A percentile compares a stretch with the other conserved stretches of the same genome.
phyloP scores from a whole-genome alignment of 2,329 filamentous ascomycete species.

The Fusarium mangiferae region DNA sequence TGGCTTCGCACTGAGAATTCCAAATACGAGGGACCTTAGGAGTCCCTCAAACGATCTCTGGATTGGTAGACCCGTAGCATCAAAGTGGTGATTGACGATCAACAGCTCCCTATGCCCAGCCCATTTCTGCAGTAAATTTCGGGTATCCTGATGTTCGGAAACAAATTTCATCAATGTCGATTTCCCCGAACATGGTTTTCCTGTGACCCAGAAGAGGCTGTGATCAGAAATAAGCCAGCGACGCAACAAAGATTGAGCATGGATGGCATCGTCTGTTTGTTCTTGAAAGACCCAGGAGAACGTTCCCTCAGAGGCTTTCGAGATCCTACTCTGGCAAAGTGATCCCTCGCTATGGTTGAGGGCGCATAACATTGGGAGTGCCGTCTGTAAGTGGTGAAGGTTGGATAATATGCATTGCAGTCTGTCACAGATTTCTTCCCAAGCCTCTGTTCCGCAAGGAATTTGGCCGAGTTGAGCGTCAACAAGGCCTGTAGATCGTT shows the following conservation, averaged over 20 bases:
- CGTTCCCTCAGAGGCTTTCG: not conserved
- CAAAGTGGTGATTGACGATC: conserved; percentile 4
- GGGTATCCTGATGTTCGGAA: not conserved
- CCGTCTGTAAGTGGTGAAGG: not conserved
- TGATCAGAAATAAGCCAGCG: not conserved
- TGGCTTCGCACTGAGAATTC: conserved; percentile 13
- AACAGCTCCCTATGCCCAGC: not conserved
- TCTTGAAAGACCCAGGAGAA: not conserved
- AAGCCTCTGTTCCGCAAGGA: not conserved
- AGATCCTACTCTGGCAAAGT: not conserved
- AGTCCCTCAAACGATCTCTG: conserved; percentile 16
- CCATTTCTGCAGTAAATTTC: not conserved
- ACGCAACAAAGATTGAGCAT: not conserved
- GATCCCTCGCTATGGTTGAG: not conserved
- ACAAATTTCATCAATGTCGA: conserved; percentile 26
- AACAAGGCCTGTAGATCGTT: not conserved
- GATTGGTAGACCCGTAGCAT: not conserved
- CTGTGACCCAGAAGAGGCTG: conserved; percentile 12
- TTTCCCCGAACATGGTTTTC: conserved; percentile 13
- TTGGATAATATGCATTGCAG: not conserved
- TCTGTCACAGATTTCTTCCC: not conserved
- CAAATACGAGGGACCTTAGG: conserved; percentile 10
- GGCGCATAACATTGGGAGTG: not conserved
- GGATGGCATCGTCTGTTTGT: not conserved
- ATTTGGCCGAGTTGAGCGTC: not conserved